Conservation (phyloP, 306 rosid genomes). For the Corylus americana region DNA sequence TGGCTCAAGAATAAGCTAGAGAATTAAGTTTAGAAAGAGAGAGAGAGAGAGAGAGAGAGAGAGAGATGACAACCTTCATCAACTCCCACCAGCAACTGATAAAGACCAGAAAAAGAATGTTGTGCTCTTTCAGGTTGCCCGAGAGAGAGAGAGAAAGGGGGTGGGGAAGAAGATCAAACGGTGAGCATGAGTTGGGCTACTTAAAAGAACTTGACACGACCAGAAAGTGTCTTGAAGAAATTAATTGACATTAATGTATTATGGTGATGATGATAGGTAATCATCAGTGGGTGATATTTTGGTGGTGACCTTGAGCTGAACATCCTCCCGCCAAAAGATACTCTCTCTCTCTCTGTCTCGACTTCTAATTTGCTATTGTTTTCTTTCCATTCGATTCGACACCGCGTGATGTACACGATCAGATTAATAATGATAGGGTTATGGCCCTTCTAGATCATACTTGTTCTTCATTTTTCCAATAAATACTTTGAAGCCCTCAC, state of each 20-base stretch:
- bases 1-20: conserved; percentile 40
- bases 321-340: conserved; percentile 21
- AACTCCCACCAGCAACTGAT: conserved; percentile 75
- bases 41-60: conserved; percentile 28
- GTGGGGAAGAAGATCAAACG: conserved; percentile 32
- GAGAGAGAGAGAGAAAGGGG: conserved; percentile 24
- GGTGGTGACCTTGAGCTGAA: conserved; percentile 35
- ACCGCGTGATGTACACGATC: conserved; percentile 44
- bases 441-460: conserved; percentile 25
- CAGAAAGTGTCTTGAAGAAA: conserved; percentile 9
- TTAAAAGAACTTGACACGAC: conserved; percentile 31
- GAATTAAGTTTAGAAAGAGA: conserved; percentile 24
- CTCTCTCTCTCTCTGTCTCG: conserved; percentile 9
- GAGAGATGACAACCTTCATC: conserved; percentile 45
- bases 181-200: conserved; percentile 37
- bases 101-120: conserved; percentile 49
- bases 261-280: conserved; percentile 44
- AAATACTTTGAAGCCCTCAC: neutral
- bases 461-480: neutral
- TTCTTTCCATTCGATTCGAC: conserved; percentile 12
- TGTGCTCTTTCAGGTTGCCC: conserved; percentile 29
- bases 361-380: neutral
- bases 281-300: conserved; percentile 32
- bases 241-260: conserved; percentile 9
- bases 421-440: conserved; percentile 3